Base-by-base conservation (phyloP, 441 rosid species). In the Brassica balearica region DNA sequence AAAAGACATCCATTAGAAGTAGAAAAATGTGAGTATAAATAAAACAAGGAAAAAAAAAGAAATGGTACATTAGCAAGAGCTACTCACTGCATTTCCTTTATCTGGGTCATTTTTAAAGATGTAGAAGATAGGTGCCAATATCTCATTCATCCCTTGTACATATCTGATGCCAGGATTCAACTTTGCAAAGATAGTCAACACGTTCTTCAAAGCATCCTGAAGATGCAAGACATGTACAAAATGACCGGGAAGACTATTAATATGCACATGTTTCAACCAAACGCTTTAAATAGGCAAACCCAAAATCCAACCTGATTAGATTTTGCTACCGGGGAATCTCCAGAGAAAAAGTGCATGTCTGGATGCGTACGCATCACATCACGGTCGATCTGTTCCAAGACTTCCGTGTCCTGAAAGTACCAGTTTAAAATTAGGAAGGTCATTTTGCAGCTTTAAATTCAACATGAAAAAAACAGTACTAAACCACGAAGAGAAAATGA, bases 121-220 rank as follows among this genome's bases (percentile, higher is more conserved):
- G 76, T 89, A 93, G 81, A 74, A 93, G 38, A 93, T 81, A 46
- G 92, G 97, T 68, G 97, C 97, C 84, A 91, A 75, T 80, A 89
- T 85, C 82, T 92, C 97, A 70, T 92, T 92, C 97, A 92, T 92
- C 84, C 97, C 96, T 87, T 92, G 97, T 63, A 92, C 96, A 82
- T 92, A 92, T 91, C 96, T 88, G 82, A 92, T 91, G 55, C 96
- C 96, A 68, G 94, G 97, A 84, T 92, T 91, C 75, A 92, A 84
- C 90, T 89, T 92, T n/a, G 97, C 96, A 75, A 89, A 92, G n/a
- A 91, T 79, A 65, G 81, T 84, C 79, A 92, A 75, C 43, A 92
- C 85, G 71, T 80, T 88, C 86, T 76, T 89, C 86, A 92, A 78
- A 66, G 97, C 92, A 56, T 90, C 97, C 97, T 93, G 86, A 67